Conservation (phyloP, 495 filamentous ascomycete genomes). For the Barbatosphaeria neglecta region DNA sequence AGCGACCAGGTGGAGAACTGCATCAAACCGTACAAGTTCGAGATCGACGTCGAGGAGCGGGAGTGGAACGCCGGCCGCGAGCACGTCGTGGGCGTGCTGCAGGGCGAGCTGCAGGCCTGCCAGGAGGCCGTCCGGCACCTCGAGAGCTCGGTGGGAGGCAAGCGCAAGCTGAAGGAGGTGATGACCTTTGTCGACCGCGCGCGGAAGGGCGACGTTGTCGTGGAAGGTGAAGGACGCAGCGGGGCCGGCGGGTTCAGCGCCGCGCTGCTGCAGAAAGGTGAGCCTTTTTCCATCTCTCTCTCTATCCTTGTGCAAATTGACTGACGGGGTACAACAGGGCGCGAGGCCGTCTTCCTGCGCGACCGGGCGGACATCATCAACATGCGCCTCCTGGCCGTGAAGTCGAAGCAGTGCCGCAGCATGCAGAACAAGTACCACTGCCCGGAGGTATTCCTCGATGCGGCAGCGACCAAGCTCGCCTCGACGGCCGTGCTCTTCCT, state of each 20-base stretch:
- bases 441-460: conserved; percentile 93
- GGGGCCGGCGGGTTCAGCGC: conserved; percentile 90
- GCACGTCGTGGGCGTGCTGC: conserved; percentile 63
- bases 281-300: too few relatives aligned
- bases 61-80: conserved; percentile 82
- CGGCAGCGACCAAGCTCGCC: conserved; percentile 89
- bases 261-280: conserved; percentile 69
- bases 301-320: too few relatives aligned
- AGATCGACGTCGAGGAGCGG: conserved; percentile 81
- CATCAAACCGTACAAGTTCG: conserved; percentile 97
- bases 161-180: conserved; percentile 77
- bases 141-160: conserved; percentile 64
- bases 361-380: conserved; percentile 81
- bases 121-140: conserved; percentile 65
- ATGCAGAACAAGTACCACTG: conserved; percentile 89
- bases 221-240: conserved; percentile 69
- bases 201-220: conserved; percentile 66
- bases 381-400: conserved; percentile 77
- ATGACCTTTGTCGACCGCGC: conserved; percentile 84
- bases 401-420: conserved; percentile 72
- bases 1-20: conserved; percentile 99
- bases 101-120: conserved; percentile 71
- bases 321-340: conserved; percentile 40
- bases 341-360: conserved; percentile 85
- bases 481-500: conserved; percentile 93